Conservation (phyloP, 768 basidiomycete species). For the Tubosaeta sp. region DNA sequence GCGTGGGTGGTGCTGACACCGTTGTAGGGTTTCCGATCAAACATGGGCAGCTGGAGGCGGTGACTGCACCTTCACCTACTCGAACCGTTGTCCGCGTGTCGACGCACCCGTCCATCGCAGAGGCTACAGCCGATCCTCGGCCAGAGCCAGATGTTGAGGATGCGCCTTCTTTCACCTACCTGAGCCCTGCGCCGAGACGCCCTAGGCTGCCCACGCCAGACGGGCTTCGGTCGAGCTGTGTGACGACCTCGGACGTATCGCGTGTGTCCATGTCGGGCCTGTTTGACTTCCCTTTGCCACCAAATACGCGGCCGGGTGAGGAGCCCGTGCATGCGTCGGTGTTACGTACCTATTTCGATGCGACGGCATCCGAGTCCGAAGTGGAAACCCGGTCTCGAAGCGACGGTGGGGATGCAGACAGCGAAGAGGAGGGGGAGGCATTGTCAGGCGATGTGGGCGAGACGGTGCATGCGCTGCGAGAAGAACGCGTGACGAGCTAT, state of each 20-base stretch:
- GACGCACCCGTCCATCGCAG: slow-evolving; percentile 21
- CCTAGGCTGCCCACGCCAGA: slow-evolving; percentile 28
- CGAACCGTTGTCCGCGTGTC: slow-evolving; percentile 14
- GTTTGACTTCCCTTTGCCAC: slow-evolving; percentile 70
- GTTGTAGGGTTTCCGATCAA: slow-evolving; percentile 23
- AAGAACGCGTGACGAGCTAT: slow-evolving; percentile 4
- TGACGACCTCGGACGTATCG: slow-evolving; percentile 57
- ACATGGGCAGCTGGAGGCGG: slow-evolving; percentile 14
- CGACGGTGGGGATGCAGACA: neutral
- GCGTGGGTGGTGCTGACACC: neutral
- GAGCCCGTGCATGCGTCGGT: slow-evolving; percentile 36
- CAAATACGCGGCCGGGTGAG: slow-evolving; percentile 26
- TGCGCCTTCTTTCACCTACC: neutral
- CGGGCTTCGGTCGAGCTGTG: slow-evolving; percentile 48
- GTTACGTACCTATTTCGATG: slow-evolving; percentile 43
- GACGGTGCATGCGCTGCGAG: slow-evolving; percentile 12
- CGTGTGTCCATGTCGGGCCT: slow-evolving; percentile 73
- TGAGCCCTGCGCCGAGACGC: slow-evolving; percentile 9
- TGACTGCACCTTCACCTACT: slow-evolving; percentile 9
- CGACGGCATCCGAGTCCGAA: neutral
- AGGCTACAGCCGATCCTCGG: neutral
- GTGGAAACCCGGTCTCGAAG: neutral
- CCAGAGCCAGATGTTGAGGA: slow-evolving; percentile 10
- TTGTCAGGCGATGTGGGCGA: slow-evolving; percentile 12
- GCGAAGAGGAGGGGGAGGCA: neutral